phyloP scores from a whole-genome alignment of 208 protist species.

The Trypanosoma mega region DNA sequence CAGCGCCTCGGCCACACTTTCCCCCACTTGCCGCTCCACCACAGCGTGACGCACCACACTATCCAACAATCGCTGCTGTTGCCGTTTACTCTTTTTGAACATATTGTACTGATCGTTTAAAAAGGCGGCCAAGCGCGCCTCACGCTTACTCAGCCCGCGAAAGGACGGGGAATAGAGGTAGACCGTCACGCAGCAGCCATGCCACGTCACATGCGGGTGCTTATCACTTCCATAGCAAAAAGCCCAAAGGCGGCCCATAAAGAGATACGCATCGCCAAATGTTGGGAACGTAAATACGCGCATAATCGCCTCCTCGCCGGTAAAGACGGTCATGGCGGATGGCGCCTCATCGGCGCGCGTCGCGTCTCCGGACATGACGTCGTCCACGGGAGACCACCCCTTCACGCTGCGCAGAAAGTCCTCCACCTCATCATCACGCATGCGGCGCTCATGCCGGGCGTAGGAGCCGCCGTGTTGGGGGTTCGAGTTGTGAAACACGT shows the following conservation, averaged over 20 bases:
- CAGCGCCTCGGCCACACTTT: slow-evolving; percentile 28
- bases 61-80: slow-evolving; percentile 42
- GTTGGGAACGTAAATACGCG: slow-evolving; percentile 60
- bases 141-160: slow-evolving; percentile 72
- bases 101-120: slow-evolving; percentile 88
- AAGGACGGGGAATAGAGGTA: slow-evolving; percentile 85
- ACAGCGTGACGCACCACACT: slow-evolving; percentile 29
- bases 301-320: slow-evolving; percentile 70
- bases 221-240: slow-evolving; percentile 87
- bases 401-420: slow-evolving; percentile 81
- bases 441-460: slow-evolving; percentile 75
- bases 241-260: slow-evolving; percentile 81
- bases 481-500: slow-evolving; percentile 87
- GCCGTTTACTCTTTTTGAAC: slow-evolving; percentile 66
- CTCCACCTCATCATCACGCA: slow-evolving; percentile 86
- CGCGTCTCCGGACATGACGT: slow-evolving; percentile 16
- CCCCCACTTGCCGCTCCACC: slow-evolving; percentile 53
- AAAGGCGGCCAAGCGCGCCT: slow-evolving; percentile 81
- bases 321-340: slow-evolving; percentile 21
- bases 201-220: slow-evolving; percentile 73
- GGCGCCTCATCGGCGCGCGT: slow-evolving; percentile 4
- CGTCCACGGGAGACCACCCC: slow-evolving; percentile 63
- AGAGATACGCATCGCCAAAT: slow-evolving; percentile 73
- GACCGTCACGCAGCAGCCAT: slow-evolving; percentile 54
- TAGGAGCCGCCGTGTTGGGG: slow-evolving; percentile 84